Percentiles rank a stretch among this genome's conserved stretches.
These are phyloP conservation scores for Sarcodon aspratus DNA, from an alignment of 768 basidiomycete genomes.

Conservation along the genomic window DNA sequence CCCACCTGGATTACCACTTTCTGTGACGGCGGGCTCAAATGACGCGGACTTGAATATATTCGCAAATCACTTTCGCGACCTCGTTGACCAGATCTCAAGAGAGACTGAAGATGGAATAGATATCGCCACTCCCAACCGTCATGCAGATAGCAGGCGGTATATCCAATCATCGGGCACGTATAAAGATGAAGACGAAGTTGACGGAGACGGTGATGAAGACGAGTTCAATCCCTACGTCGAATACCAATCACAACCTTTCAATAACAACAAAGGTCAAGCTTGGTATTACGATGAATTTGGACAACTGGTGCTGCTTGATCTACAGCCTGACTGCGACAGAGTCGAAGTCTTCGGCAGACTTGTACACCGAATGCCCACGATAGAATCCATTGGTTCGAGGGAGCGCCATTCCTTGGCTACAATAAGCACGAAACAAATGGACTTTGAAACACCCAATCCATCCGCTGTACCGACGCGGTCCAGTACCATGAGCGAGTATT, in stretches of 20 bases:
- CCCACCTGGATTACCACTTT: neutral
- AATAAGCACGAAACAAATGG: too few species aligned
- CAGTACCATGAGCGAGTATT: too few species aligned
- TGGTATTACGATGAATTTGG: constrained; percentile 31
- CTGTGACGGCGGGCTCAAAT: neutral
- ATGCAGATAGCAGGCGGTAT: constrained; percentile 2
- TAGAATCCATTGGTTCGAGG: constrained; percentile 63
- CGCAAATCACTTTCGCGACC: constrained; percentile 36
- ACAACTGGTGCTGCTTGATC: constrained; percentile 7
- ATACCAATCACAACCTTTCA: constrained; percentile 5
- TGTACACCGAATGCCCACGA: constrained; percentile 71
- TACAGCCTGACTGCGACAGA: constrained; percentile 30
- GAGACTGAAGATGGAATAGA: constrained; percentile 41
- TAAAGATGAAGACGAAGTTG: constrained; percentile 1
- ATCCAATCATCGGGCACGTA: constrained; percentile 1
- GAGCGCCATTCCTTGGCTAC: constrained; percentile 29
- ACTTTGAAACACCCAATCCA: too few species aligned
- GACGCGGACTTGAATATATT: constrained; percentile 31
- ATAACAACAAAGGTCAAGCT: constrained; percentile 7
- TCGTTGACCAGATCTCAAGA: constrained; percentile 37
- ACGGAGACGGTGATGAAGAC: constrained; percentile 5
- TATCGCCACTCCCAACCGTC: constrained; percentile 18
- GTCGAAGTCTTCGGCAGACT: constrained; percentile 52
- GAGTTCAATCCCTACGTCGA: constrained; percentile 12
- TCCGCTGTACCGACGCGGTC: too few species aligned